Evolutionary conservation across 2,329 filamentous ascomycete species (phyloP).

Genomic region (Pyrenochaeta sp.): DNA sequence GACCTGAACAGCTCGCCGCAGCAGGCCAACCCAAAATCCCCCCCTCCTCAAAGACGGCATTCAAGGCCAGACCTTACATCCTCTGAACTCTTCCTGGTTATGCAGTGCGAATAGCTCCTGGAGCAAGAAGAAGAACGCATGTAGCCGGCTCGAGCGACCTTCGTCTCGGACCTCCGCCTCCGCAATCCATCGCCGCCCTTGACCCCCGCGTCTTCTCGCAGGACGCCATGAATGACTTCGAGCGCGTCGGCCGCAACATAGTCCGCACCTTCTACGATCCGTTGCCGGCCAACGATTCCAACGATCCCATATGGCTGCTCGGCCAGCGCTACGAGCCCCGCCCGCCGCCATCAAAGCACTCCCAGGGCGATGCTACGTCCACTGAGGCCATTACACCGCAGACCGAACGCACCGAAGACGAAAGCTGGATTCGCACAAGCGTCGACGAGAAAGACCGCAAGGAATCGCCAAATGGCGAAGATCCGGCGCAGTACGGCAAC

Average conservation of each 20-base stretch:
- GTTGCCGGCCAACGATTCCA: constrained; percentile 80
- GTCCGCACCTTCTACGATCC: constrained; percentile 94
- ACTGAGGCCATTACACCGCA: constrained; percentile 33
- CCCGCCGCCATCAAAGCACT: constrained; percentile 33
- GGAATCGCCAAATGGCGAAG: constrained; percentile 54
- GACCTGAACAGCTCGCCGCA: neutral
- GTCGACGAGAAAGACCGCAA: constrained; percentile 73
- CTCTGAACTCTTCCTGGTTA: neutral
- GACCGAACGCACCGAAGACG: constrained; percentile 43
- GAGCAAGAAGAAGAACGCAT: constrained; percentile 11
- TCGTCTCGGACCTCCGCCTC: constrained; percentile 22
- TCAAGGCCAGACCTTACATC: too few relatives aligned
- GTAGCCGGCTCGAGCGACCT: constrained; percentile 22
- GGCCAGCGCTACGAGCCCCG: constrained; percentile 64
- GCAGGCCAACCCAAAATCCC: neutral
- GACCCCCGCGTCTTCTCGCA: constrained; percentile 3
- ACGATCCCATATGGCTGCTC: constrained; percentile 83
- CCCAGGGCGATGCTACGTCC: constrained; percentile 25
- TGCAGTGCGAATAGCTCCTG: neutral
- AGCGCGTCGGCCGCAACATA: constrained; percentile 77
- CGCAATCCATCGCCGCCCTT: constrained; percentile 15
- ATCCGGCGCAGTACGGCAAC: constrained; percentile 57
- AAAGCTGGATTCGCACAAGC: constrained; percentile 72
- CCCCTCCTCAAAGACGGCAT: too few relatives aligned
- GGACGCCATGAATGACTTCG: constrained; percentile 71